These are phyloP conservation scores for Aspergillus brasiliensis DNA, from an alignment of 2,329 filamentous ascomycete genomes.

Conservation along the genomic window DNA sequence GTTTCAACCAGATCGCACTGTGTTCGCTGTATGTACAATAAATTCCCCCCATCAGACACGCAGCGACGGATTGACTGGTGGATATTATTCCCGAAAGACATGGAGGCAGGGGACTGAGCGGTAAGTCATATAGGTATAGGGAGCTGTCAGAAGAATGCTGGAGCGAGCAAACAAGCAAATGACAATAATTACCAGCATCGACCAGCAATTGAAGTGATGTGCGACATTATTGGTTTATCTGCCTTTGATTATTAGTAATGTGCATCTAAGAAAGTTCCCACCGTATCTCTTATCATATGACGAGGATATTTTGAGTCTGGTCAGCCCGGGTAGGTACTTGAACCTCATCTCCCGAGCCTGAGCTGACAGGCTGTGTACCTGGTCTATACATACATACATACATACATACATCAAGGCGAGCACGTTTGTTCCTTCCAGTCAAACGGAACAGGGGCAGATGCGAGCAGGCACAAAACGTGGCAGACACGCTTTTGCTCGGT, in stretches of 20 bases:
- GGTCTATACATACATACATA: too few relatives aligned
- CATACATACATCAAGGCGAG: not conserved
- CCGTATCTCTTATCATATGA: conserved; percentile 14
- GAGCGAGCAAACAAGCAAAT: not conserved
- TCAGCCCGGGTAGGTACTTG: not conserved
- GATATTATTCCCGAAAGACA: not conserved
- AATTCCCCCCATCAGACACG: not conserved
- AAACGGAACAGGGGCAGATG: not conserved
- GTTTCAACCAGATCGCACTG: conserved; percentile 18
- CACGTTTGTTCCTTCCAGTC: not conserved
- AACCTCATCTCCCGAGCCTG: too few relatives aligned
- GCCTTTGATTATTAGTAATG: not conserved
- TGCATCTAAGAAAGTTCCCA: not conserved
- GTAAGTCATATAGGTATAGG: not conserved
- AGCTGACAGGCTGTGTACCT: not conserved
- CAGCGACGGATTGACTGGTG: not conserved
- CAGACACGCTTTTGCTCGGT: not conserved
- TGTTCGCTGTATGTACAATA: not conserved
- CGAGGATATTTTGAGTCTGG: not conserved
- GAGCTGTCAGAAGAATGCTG: not conserved
- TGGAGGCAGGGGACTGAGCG: not conserved
- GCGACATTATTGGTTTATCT: not conserved
- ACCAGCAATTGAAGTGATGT: not conserved
- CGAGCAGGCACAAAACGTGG: conserved; percentile 9
- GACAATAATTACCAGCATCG: not conserved